These are phyloP conservation scores for Nematocida minor DNA, from an alignment of 371 early-diverging fungal species.

Conservation along the genomic window DNA sequence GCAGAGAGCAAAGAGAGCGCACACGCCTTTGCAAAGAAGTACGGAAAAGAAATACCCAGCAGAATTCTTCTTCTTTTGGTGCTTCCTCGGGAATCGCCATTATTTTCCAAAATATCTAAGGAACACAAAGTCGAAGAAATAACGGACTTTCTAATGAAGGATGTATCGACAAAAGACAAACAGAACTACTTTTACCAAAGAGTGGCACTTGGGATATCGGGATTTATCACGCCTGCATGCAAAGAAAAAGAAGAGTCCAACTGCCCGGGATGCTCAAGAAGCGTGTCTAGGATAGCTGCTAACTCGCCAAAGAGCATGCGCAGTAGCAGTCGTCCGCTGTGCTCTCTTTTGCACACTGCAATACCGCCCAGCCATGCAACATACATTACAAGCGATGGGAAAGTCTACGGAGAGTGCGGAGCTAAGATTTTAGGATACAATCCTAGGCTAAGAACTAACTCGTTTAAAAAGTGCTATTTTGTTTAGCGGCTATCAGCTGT, in stretches of 20 bases:
- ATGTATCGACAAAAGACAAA: background rate
- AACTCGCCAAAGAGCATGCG: conserved; percentile 33
- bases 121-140: background rate
- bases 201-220: conserved; percentile 35
- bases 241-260: conserved; percentile 6
- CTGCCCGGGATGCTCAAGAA: conserved; percentile 37
- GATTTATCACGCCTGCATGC: conserved; percentile 45
- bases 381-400: background rate
- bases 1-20: background rate
- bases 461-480: conserved; percentile 38
- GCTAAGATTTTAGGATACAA: background rate
- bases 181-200: conserved; percentile 16
- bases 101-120: background rate
- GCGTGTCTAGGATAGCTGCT: background rate
- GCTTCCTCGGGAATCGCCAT: background rate
- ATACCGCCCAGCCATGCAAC: background rate
- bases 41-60: background rate
- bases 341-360: background rate
- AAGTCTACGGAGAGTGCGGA: background rate
- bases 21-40: background rate
- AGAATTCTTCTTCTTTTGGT: conserved; percentile 24
- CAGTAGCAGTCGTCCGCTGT: conserved; percentile 21
- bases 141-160: background rate
- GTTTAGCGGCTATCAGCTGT: no score
- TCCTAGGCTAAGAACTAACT: background rate